Conservation (phyloP, 306 rosid species). For the Rosa lucieae region DNA sequence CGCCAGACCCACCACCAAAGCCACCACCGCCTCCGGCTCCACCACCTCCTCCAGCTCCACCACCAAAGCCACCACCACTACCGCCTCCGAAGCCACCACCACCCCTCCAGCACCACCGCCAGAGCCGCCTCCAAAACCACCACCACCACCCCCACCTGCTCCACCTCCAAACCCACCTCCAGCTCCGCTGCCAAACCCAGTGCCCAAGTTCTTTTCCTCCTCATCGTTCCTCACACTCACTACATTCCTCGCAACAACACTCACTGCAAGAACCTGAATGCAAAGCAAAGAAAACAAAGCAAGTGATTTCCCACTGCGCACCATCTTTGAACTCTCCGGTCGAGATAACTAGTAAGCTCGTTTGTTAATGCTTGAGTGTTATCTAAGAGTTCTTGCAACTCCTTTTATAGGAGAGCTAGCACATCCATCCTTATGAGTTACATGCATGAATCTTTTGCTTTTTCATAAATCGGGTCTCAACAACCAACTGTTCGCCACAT, state of each 20-base stretch:
- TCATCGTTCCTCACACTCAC: constrained; percentile 34
- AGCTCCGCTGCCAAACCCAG: constrained; percentile 15
- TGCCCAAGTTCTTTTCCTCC: constrained; percentile 37
- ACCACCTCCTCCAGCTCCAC: constrained; percentile 37
- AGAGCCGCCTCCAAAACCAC: background rate
- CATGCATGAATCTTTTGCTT: background rate
- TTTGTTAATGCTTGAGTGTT: constrained; percentile 17
- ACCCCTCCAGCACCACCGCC: constrained; percentile 44
- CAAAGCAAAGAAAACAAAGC: constrained; percentile 50
- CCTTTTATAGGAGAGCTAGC: background rate
- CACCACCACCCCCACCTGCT: background rate
- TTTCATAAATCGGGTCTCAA: constrained; percentile 46
- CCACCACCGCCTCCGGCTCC: constrained; percentile 29
- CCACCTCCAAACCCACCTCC: constrained; percentile 21
- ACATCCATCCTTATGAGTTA: background rate
- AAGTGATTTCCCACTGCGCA: constrained; percentile 12
- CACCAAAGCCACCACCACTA: constrained; percentile 30
- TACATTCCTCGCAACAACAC: constrained; percentile 63
- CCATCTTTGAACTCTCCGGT: constrained; percentile 28
- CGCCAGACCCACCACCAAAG: constrained; percentile 32
- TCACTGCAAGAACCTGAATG: constrained; percentile 43
- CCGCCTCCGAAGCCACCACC: constrained; percentile 18
- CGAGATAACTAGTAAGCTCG: background rate
- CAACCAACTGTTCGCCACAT: constrained; percentile 50
- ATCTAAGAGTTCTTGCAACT: background rate